A percentile compares a stretch with the other conserved stretches of the same genome.
Evolutionary conservation across 2,329 filamentous ascomycete genomes (phyloP).

Genomic region (Grosmannia serpens): DNA sequence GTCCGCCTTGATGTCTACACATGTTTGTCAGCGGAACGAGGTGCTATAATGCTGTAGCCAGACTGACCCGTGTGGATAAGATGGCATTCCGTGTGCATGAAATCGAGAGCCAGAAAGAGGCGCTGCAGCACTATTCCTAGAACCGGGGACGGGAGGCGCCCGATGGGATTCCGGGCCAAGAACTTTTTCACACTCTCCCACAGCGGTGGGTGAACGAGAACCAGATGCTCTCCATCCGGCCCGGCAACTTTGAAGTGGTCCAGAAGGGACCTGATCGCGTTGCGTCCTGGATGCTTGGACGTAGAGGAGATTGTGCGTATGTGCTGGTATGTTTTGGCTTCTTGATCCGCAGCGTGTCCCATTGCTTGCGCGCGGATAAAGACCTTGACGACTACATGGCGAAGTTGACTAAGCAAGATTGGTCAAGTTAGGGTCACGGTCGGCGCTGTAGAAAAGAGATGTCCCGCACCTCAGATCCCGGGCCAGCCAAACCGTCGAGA

Average conservation of each 20-base stretch:
- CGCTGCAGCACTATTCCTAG: background rate
- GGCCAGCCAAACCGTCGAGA: constrained; percentile 31
- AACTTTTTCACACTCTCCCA: background rate
- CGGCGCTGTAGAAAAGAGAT: too few relatives aligned
- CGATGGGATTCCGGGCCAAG: background rate
- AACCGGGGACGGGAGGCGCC: background rate
- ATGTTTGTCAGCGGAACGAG: background rate
- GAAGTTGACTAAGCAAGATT: background rate
- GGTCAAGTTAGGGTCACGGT: background rate
- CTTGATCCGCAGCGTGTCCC: background rate
- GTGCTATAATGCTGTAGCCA: background rate
- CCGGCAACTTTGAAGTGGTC: background rate
- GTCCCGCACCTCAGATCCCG: constrained; percentile 22
- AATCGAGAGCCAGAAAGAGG: background rate
- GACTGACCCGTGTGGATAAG: background rate
- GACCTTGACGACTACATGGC: background rate
- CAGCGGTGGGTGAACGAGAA: background rate
- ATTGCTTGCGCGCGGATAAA: background rate
- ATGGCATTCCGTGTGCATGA: background rate
- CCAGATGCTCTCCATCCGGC: background rate
- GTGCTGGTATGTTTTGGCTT: background rate
- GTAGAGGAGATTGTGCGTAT: background rate
- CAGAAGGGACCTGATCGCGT: background rate
- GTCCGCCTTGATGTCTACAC: background rate
- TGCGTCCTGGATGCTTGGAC: background rate